phyloP scores from a whole-genome alignment of 345 rosid genomes.

The Citrus glauca region DNA sequence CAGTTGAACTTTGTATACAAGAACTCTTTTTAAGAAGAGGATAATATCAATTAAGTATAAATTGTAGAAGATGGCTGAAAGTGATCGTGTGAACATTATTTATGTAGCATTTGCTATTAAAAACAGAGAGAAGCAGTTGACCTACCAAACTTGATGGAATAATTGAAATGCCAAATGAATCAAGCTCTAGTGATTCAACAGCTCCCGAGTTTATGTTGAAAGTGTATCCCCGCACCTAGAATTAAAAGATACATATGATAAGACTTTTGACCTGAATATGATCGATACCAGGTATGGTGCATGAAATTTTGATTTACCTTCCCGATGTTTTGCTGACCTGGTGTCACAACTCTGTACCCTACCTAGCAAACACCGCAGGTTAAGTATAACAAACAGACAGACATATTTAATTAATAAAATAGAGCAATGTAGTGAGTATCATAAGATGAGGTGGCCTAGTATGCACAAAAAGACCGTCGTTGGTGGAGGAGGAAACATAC shows the following conservation, averaged over 20 bases:
- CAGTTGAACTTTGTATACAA: not conserved
- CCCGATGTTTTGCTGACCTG: conserved; percentile 54
- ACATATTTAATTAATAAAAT: not conserved
- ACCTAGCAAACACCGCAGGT: conserved; percentile 50
- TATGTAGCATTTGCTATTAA: not conserved
- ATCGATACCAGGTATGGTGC: conserved; percentile 2
- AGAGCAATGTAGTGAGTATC: not conserved
- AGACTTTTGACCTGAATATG: not conserved
- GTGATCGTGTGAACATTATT: not conserved
- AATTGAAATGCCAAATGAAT: conserved; percentile 80
- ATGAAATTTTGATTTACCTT: conserved; percentile 44
- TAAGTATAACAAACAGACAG: not conserved
- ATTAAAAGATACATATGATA: not conserved
- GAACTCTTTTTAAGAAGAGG: not conserved
- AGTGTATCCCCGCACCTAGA: conserved; percentile 79
- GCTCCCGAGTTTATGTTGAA: conserved; percentile 76
- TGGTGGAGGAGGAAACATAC: conserved; percentile 27
- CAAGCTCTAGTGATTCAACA: conserved; percentile 78
- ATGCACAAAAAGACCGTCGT: not conserved
- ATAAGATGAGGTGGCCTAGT: not conserved
- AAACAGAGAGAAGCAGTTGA: not conserved
- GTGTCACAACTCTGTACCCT: conserved; percentile 78
- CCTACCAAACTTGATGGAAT: conserved; percentile 91
- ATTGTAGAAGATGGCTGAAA: not conserved
- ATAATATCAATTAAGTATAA: not conserved